Percentiles rank a stretch among this genome's conserved stretches.
Evolutionary conservation across 768 basidiomycete species (phyloP).

Genomic region (Flagelloscypha sp.): DNA sequence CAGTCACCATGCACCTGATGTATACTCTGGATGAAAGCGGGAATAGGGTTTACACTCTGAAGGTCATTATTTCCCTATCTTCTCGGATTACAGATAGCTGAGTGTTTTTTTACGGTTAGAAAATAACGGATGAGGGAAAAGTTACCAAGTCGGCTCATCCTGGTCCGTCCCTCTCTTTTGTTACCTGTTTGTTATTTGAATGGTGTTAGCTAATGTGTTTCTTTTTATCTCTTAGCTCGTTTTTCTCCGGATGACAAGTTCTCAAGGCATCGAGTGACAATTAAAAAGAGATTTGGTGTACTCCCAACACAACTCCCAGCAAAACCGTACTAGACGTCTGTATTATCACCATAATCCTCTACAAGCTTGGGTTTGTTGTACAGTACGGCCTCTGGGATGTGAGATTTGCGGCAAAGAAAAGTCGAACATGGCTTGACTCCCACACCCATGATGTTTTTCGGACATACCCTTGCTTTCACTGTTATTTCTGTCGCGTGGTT

Average conservation of each 20-base stretch:
- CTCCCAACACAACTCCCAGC: slow-evolving; percentile 84
- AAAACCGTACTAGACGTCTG: no score
- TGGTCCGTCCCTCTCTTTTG: slow-evolving; percentile 43
- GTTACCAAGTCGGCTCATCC: slow-evolving; percentile 96
- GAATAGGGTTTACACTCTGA: slow-evolving; percentile 86
- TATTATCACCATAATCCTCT: no score
- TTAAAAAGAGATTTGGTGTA: slow-evolving; percentile 88
- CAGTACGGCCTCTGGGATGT: no score
- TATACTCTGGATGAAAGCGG: slow-evolving; percentile 75
- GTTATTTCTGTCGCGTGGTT: no score
- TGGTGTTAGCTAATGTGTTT: background rate
- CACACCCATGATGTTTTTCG: no score
- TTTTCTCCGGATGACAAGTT: slow-evolving; percentile 99
- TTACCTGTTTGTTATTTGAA: background rate
- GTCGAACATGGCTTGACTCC: no score
- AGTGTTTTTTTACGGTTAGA: slow-evolving; percentile 44
- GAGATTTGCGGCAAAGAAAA: no score
- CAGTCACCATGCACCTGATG: slow-evolving; percentile 86
- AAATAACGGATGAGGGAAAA: slow-evolving; percentile 71
- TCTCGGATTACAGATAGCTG: background rate
- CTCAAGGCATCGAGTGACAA: slow-evolving; percentile 92
- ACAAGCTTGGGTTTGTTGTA: no score
- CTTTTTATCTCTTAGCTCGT: slow-evolving; percentile 51
- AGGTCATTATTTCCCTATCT: slow-evolving; percentile 42
- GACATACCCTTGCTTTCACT: no score